Evolutionary conservation across 1,284 basidiomycete species (phyloP).

Genomic region (Gomphus bonarii): DNA sequence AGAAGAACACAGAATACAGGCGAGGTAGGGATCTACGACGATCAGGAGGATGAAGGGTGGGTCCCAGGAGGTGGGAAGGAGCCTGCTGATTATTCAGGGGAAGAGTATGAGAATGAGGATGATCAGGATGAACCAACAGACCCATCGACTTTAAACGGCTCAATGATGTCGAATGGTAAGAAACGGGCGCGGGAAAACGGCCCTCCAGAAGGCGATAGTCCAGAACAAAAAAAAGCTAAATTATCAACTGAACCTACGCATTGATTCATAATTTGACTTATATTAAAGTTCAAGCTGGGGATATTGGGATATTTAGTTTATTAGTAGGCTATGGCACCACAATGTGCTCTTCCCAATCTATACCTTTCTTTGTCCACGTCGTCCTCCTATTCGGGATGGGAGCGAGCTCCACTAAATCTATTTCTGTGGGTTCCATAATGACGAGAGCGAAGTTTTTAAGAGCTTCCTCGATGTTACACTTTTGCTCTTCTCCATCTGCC

Average conservation of each 20-base stretch:
- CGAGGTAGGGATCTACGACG: background rate
- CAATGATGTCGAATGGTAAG: background rate
- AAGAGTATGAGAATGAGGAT: conserved; percentile 25
- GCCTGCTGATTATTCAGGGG: conserved; percentile 18
- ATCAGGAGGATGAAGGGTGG: background rate
- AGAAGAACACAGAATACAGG: background rate
- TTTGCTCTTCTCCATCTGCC: conserved; percentile 27
- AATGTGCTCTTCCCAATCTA: conserved; percentile 41
- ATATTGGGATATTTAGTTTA: background rate
- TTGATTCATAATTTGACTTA: background rate
- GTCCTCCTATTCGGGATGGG: conserved; percentile 45
- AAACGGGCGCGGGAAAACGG: conserved; percentile 1
- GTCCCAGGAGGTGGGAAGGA: conserved; percentile 8
- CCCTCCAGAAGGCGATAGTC: background rate
- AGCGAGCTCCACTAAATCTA: conserved; percentile 53
- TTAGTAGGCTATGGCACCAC: conserved; percentile 37
- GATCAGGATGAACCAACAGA: background rate
- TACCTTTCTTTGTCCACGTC: conserved; percentile 28
- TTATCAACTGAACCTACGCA: background rate
- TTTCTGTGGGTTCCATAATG: conserved; percentile 48
- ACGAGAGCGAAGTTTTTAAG: conserved; percentile 54
- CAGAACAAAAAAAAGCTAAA: conserved; percentile 2
- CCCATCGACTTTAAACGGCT: background rate
- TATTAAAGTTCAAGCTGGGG: background rate
- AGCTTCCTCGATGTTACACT: conserved; percentile 23